Evolutionary conservation across 108 stramenopile species (phyloP).

Genomic region (Fragilaria radians): DNA sequence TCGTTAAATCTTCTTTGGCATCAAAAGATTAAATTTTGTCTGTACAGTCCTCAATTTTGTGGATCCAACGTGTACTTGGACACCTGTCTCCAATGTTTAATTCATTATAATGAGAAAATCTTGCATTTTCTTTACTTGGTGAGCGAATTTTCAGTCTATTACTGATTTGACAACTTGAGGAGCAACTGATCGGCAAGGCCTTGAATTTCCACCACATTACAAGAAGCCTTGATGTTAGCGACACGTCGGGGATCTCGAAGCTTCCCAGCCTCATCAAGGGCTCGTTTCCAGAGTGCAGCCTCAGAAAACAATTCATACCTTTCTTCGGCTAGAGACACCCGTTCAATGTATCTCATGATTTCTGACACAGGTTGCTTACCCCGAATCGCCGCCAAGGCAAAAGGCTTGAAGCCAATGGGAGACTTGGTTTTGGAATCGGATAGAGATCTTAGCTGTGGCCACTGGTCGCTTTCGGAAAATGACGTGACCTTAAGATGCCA

Average conservation of each 20-base stretch:
- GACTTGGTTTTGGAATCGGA: constrained; percentile 72
- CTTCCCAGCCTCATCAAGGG: constrained; percentile 66
- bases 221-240: constrained; percentile 52
- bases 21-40: too few species aligned
- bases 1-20: too few species aligned
- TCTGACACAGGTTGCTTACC: constrained; percentile 44
- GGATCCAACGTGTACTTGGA: too few species aligned
- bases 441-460: constrained; percentile 57
- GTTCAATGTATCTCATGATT: constrained; percentile 62
- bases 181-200: constrained; percentile 52
- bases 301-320: constrained; percentile 66
- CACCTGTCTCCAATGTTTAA: too few species aligned
- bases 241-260: constrained; percentile 58
- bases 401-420: constrained; percentile 80
- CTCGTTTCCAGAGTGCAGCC: constrained; percentile 61
- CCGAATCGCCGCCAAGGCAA: constrained; percentile 73
- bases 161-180: constrained; percentile 7
- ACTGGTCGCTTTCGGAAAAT: constrained; percentile 65
- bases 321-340: constrained; percentile 60
- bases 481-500: constrained; percentile 82
- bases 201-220: constrained; percentile 63
- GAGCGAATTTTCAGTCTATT: constrained; percentile 16
- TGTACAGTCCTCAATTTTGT: too few species aligned
- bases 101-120: too few species aligned
- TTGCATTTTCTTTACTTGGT: too few species aligned